These are phyloP conservation scores for Scleromitrula shiraiana DNA, from an alignment of 2,329 filamentous ascomycete species.

Conservation along the genomic window DNA sequence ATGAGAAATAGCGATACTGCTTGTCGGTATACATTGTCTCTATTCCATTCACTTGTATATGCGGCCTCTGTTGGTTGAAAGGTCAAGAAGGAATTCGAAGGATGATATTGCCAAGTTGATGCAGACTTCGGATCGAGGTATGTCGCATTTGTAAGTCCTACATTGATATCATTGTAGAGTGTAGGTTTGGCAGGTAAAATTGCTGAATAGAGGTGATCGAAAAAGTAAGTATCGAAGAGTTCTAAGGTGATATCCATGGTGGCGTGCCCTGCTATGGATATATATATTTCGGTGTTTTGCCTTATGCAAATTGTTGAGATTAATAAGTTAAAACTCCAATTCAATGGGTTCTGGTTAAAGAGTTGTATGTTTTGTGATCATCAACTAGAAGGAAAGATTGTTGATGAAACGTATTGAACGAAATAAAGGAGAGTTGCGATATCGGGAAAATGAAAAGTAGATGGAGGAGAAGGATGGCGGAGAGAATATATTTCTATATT, in stretches of 20 bases:
- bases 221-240: conserved; percentile 70
- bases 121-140: conserved; percentile 48
- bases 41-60: conserved; percentile 67
- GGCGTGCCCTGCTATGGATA: conserved; percentile 14
- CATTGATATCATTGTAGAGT: conserved; percentile 45
- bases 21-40: conserved; percentile 74
- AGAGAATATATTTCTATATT: too few relatives aligned
- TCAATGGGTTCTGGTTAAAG: not conserved
- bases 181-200: conserved; percentile 53
- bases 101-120: conserved; percentile 60
- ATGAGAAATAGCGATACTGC: conserved; percentile 69
- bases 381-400: not conserved
- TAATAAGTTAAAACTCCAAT: not conserved
- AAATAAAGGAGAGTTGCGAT: conserved; percentile 1
- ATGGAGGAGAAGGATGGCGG: not conserved
- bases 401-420: not conserved
- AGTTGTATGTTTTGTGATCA: too few relatives aligned
- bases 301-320: not conserved
- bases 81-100: conserved; percentile 61
- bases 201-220: conserved; percentile 70
- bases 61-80: conserved; percentile 67
- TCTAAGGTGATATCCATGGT: conserved; percentile 91
- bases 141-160: conserved; percentile 41
- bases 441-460: not conserved
- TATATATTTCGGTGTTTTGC: not conserved